Evolutionary conservation across 768 basidiomycete species (phyloP).

Genomic region (Collybia nuda): DNA sequence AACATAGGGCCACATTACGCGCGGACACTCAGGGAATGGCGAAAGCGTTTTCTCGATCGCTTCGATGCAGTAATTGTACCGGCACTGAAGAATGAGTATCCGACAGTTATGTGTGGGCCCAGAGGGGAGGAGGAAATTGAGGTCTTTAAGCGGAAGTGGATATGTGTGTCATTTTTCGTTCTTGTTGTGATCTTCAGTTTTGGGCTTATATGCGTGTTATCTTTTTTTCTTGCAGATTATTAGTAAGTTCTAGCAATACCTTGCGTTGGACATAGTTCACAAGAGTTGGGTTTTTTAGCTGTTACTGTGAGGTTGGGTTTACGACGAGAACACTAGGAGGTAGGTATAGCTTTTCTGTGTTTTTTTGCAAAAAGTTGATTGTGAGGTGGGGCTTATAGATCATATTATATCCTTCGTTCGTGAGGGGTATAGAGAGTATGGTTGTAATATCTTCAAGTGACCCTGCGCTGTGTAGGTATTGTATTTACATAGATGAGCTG

Average conservation of each 20-base stretch:
- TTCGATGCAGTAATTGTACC: constrained; percentile 63
- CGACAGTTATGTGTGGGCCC: constrained; percentile 46
- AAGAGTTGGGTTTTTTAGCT: constrained; percentile 29
- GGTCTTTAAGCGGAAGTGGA: constrained; percentile 76
- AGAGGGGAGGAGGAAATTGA: constrained; percentile 56
- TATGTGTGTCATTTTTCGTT: constrained; percentile 57
- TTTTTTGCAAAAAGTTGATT: background rate
- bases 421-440: constrained; percentile 61
- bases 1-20: constrained; percentile 81
- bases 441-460: constrained; percentile 44
- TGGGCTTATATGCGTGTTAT: constrained; percentile 6
- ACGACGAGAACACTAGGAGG: constrained; percentile 65
- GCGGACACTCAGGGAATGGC: constrained; percentile 81
- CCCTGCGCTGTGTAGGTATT: too few species aligned
- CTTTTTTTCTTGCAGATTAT: constrained; percentile 33
- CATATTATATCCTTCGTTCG: constrained; percentile 66
- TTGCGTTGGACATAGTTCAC: background rate
- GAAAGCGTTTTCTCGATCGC: constrained; percentile 51
- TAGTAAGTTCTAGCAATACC: constrained; percentile 31
- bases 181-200: constrained; percentile 1
- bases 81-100: constrained; percentile 59
- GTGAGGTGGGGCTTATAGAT: constrained; percentile 30
- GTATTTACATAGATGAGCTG: too few species aligned
- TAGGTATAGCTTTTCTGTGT: constrained; percentile 25
- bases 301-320: constrained; percentile 77